Percentiles rank a stretch among this genome's conserved stretches.
phyloP scores from a whole-genome alignment of 1,139 yeast genomes.

The Suhomyces panamericanus region DNA sequence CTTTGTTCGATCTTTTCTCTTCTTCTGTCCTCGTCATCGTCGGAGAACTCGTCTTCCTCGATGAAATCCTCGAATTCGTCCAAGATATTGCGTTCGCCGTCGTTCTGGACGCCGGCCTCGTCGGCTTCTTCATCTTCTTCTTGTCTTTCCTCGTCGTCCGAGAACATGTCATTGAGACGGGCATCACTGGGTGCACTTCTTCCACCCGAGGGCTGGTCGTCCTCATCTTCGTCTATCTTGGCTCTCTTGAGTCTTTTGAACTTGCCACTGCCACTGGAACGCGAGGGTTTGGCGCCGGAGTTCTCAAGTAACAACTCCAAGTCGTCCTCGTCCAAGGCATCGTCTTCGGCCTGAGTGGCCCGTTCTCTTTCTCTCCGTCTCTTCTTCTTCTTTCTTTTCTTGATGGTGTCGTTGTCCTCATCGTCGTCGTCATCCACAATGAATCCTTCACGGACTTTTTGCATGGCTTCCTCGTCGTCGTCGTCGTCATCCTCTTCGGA shows the following conservation, averaged over 20 bases:
- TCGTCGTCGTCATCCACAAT: slow-evolving; percentile 78
- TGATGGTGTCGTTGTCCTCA: slow-evolving; percentile 45
- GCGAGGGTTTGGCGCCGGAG: slow-evolving; percentile 61
- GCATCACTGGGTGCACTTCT: slow-evolving; percentile 13
- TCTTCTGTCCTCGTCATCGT: slow-evolving; percentile 72
- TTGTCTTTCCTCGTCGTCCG: slow-evolving; percentile 67
- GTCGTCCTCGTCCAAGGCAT: slow-evolving; percentile 91
- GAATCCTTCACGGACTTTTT: slow-evolving; percentile 83
- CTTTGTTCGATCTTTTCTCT: slow-evolving; percentile 39
- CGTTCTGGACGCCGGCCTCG: slow-evolving; percentile 33
- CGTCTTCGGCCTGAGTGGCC: slow-evolving; percentile 48
- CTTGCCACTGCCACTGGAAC: slow-evolving; percentile 39
- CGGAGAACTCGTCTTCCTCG: slow-evolving; percentile 95
- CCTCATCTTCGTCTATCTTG: slow-evolving; percentile 34
- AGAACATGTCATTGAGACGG: slow-evolving; percentile 70
- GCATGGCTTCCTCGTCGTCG: slow-evolving; percentile 73
- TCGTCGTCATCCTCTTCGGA: slow-evolving; percentile 77
- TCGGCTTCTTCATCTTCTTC: slow-evolving; percentile 35
- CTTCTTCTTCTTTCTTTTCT: slow-evolving; percentile 36
- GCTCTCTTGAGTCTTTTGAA: slow-evolving; percentile 85
- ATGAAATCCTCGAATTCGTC: slow-evolving; percentile 96
- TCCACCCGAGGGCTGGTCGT: slow-evolving; percentile 29
- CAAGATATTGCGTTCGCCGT: slow-evolving; percentile 42
- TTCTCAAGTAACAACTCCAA: slow-evolving; percentile 88
- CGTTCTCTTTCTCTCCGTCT: slow-evolving; percentile 40